Base-by-base conservation (phyloP, 2,329 filamentous ascomycete species). In the Neonectria neomacrospora region DNA sequence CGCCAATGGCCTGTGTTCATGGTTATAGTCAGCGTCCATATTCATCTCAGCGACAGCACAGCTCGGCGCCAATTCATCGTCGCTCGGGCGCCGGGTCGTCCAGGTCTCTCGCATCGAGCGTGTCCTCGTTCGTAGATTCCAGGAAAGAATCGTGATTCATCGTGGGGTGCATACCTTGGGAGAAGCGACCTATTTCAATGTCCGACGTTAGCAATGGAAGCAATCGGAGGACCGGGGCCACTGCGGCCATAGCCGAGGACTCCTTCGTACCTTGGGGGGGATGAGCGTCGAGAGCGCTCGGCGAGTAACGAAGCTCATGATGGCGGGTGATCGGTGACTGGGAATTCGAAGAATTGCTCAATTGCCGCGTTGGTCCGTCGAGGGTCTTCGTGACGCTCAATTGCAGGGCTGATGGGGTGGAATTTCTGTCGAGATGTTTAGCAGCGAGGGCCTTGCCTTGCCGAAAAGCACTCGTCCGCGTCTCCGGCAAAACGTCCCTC, bases 201-300 rank as follows among this genome's bases (percentile, higher is more conserved):
- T 45, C 59, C 61, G 41, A 56, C 66, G 73, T 85, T 78, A 85
- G 82, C 71, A 76, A 75, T 71, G 71, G 69, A 68, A 71, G 70
- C 71, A 72, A 69, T 69, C 69, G 69, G 68, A 73, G 68, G 64
- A 70, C 64, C 65, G 61, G 64, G 54, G 66, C 59, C 50, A 23
- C 64, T 73, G 68, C 70, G 71, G 64, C 61, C 63, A 67, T 67
- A 65, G 68, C 62, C 71, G 65, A 70, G 66, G 64, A 66, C 74
- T 48, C 50, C 34, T 47, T 53, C 85, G 74, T 86, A 97, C 95
- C 94, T 99, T 99, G 79, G 96, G 96, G 75, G 96, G 96, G 77
- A 99, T 97, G 82, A 99, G 91, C 87, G 96, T 97, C 80, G 96
- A 98, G 79, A 97, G 91, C 87, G 89, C 92, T 85, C 94, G 90